These are phyloP conservation scores for Botrytis squamosa DNA, from an alignment of 2,329 filamentous ascomycete genomes.

Conservation along the genomic window DNA sequence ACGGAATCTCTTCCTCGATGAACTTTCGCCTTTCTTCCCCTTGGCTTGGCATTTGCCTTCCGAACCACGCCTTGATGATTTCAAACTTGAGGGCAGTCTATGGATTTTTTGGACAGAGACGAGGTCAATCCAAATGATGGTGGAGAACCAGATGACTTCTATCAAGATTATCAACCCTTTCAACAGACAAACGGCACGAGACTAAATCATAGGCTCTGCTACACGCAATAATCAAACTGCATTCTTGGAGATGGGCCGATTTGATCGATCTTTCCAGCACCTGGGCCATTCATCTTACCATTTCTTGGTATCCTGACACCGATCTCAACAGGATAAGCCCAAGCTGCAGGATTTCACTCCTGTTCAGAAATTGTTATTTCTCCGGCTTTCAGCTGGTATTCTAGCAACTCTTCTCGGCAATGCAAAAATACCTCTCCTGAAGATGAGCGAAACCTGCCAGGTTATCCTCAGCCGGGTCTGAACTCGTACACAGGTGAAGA, in stretches of 20 bases:
- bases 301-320: not conserved
- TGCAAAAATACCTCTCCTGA: conserved; percentile 67
- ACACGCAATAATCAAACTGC: no score
- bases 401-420: conserved; percentile 74
- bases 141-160: conserved; percentile 49
- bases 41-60: no score
- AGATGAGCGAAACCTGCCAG: conserved; percentile 52
- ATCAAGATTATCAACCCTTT: conserved; percentile 45
- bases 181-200: conserved; percentile 31
- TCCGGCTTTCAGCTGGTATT: conserved; percentile 68
- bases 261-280: not conserved
- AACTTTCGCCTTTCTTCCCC: no score
- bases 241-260: no score
- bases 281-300: not conserved
- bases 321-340: not conserved
- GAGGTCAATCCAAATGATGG: conserved; percentile 15
- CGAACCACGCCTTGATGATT: no score
- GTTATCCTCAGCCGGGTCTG: not conserved
- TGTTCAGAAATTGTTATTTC: conserved; percentile 63
- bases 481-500: not conserved
- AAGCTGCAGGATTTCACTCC: not conserved
- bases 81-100: no score
- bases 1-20: no score
- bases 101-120: no score
- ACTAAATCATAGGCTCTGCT: no score